Evolutionary conservation across 129 eudicot species (phyloP), one percentile per base, ranked within the genome.

Genomic region (Pseudognaphalium luteoalbum): DNA sequence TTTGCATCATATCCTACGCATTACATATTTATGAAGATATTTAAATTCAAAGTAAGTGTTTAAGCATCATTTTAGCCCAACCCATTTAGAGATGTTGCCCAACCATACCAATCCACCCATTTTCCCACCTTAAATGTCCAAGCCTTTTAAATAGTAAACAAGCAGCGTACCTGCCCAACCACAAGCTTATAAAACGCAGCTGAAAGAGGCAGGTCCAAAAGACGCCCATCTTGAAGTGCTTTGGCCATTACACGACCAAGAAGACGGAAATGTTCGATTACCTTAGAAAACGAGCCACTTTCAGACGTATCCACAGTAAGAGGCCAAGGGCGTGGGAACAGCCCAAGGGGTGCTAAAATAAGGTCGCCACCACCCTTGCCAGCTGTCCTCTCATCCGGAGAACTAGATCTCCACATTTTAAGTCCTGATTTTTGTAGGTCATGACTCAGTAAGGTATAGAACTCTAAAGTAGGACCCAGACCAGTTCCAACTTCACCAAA

Each of bases 401-500:
- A 73, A 87, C 62, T 80, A 67, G 88, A 85, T 80, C 96, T 85
- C 99, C 99, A 95, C 97, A 91, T 87, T 69, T 82, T 88, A 35
- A 95, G 41, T 19, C 89, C 93, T 32, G 76, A 74, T 63, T 88
- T 95, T 70, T 95, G 99, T 57, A 95, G 86, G 60, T 95, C 99
- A 57, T 86, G 99, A 75, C 99, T 95, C 58, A 95, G 64, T 39
- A 95, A 86, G 11, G 99, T 95, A 76, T 95, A 95, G 73, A 95
- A 95, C 82, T 95, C 99, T 67, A 95, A 76, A 30, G 99, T 95
- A 8, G 99, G 99, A 10, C 99, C 99, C 83, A 95, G 77, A 28
- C 99, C 99, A 25, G 99, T 91, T 21, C 99, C 99, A 63, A 95
- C 99, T 70, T 95, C 99, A 82, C 99, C 99, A 74, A 95, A 95